Conservation (phyloP, 2,329 filamentous ascomycete species). For the Cytospora piceicola region DNA sequence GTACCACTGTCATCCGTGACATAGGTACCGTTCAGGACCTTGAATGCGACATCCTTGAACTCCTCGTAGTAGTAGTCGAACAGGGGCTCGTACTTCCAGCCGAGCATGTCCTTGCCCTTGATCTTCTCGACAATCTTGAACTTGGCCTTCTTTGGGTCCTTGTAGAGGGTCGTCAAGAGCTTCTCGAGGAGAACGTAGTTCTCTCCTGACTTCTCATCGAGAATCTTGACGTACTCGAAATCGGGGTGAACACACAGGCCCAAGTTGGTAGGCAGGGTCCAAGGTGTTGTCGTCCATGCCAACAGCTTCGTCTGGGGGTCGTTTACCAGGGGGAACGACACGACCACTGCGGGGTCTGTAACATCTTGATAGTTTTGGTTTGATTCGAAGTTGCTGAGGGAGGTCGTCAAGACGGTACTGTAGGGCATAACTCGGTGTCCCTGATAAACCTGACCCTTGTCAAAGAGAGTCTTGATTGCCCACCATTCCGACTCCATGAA, state of each 20-base stretch:
- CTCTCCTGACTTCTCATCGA: constrained; percentile 80
- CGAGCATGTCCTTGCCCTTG: constrained; percentile 81
- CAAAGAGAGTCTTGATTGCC: constrained; percentile 92
- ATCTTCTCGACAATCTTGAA: constrained; percentile 81
- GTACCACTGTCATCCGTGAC: constrained; percentile 90
- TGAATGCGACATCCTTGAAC: constrained; percentile 84
- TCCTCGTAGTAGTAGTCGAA: constrained; percentile 90
- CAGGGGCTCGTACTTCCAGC: constrained; percentile 85
- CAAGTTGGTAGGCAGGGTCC: constrained; percentile 80
- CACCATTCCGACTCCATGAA: constrained; percentile 99
- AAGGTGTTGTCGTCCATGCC: constrained; percentile 85
- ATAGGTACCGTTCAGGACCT: constrained; percentile 80
- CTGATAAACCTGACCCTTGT: constrained; percentile 87
- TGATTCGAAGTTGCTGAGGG: constrained; percentile 90
- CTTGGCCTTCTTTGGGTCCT: constrained; percentile 94
- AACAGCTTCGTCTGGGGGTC: constrained; percentile 77
- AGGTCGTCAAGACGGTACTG: constrained; percentile 86
- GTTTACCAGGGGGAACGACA: constrained; percentile 81
- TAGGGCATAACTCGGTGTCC: constrained; percentile 95
- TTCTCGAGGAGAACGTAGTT: constrained; percentile 85
- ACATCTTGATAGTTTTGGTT: constrained; percentile 95
- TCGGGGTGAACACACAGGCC: constrained; percentile 74
- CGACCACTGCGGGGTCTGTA: constrained; percentile 86
- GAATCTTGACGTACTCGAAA: constrained; percentile 83
- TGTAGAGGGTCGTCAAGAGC: constrained; percentile 81